Conservation (phyloP, 257 asterid genomes). For the Nicotiana undulata region DNA sequence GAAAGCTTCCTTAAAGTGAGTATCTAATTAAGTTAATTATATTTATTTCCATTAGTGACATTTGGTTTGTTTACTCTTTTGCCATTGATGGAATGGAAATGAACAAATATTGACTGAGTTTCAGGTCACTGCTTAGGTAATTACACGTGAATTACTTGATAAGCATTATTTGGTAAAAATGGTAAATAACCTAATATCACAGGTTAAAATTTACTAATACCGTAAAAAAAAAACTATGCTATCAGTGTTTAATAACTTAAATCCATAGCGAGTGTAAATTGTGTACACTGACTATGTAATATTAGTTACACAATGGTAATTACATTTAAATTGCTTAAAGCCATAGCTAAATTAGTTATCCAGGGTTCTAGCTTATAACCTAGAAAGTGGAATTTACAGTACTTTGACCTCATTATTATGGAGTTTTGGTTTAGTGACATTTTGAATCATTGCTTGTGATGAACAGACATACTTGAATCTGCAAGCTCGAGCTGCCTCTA, state of each 20-base stretch:
- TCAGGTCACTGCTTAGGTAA: no score
- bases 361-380: neutral
- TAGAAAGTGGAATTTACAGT: neutral
- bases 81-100: neutral
- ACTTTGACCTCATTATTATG: slow-evolving; percentile 7
- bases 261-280: no score
- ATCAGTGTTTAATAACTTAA: no score
- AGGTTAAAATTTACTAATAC: no score
- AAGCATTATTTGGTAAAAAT: no score
- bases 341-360: neutral
- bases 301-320: no score
- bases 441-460: slow-evolving; percentile 18
- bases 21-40: neutral
- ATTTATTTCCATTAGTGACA: neutral
- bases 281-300: no score
- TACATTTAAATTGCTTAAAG: no score
- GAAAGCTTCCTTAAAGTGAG: slow-evolving; percentile 93
- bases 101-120: neutral
- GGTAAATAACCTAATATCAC: no score
- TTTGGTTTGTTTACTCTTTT: neutral
- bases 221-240: no score
- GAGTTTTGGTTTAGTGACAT: slow-evolving; percentile 12
- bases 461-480: slow-evolving; percentile 67
- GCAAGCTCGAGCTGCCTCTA: slow-evolving; percentile 58
- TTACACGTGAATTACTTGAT: no score